Conservation (phyloP, 2,329 filamentous ascomycete genomes). For the Teratosphaeria pseudoeucalypti region DNA sequence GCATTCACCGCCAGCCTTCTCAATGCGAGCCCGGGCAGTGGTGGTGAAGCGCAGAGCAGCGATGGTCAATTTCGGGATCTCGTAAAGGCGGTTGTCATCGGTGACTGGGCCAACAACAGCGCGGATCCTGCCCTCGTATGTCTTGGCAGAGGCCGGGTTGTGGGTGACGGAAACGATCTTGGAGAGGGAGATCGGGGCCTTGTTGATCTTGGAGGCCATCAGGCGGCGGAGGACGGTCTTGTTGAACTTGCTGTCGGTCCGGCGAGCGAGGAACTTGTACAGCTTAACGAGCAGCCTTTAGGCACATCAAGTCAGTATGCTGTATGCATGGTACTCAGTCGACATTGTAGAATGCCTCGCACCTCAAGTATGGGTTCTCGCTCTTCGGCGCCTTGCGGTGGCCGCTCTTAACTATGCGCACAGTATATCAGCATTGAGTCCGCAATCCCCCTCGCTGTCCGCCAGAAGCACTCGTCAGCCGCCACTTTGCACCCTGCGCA, state of each 20-base stretch:
- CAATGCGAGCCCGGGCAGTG: conserved; percentile 85
- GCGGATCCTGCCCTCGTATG: conserved; percentile 68
- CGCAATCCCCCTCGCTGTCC: background rate
- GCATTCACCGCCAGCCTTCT: conserved; percentile 86
- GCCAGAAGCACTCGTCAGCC: background rate
- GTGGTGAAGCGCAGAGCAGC: conserved; percentile 95
- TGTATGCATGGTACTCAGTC: background rate
- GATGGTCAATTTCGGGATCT: conserved; percentile 83
- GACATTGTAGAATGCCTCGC: conserved; percentile 11
- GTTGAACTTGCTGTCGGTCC: conserved; percentile 97
- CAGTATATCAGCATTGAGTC: conserved; percentile 1
- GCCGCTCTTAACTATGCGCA: conserved; percentile 8
- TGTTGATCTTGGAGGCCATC: conserved; percentile 29
- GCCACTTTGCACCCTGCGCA: background rate
- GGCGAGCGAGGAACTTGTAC: conserved; percentile 34
- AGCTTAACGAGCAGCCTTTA: conserved; percentile 5
- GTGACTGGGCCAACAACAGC: conserved; percentile 93
- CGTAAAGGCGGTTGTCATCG: conserved; percentile 89
- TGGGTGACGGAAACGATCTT: conserved; percentile 61
- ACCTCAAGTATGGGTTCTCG: conserved; percentile 43
- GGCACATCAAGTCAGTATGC: conserved; percentile 1
- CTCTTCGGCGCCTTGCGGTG: conserved; percentile 69
- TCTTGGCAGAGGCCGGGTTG: conserved; percentile 40
- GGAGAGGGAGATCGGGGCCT: conserved; percentile 76
- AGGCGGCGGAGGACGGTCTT: conserved; percentile 95